phyloP scores from a whole-genome alignment of 306 rosid species.

The Gillenia trifoliata region DNA sequence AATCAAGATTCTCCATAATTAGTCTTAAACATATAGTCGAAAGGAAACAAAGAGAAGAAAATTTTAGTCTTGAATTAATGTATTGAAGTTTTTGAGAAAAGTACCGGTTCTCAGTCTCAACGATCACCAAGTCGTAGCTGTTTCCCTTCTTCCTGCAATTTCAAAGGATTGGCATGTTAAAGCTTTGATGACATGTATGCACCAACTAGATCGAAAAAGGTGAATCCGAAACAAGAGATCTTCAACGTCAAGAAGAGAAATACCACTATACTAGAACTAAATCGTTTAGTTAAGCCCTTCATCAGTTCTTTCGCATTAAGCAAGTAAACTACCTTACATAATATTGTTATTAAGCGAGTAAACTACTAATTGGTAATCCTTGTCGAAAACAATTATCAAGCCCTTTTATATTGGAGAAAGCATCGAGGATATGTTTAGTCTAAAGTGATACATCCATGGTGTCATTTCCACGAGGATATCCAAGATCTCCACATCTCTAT shows the following conservation, averaged over 20 bases:
- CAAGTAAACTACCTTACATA: not conserved
- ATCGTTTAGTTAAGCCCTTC: not conserved
- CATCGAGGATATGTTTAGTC: not conserved
- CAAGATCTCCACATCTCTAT: too few relatives aligned
- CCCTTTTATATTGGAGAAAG: not conserved
- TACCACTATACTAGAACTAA: not conserved
- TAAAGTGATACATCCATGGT: not conserved
- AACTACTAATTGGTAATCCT: too few relatives aligned
- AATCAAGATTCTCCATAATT: not conserved
- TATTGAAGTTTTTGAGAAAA: not conserved
- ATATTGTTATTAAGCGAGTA: not conserved
- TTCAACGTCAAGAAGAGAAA: too few relatives aligned
- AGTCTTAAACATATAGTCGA: not conserved
- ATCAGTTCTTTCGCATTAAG: not conserved
- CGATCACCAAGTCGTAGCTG: conserved; percentile 47
- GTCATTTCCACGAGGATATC: not conserved
- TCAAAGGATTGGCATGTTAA: not conserved
- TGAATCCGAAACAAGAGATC: not conserved
- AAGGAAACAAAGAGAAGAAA: not conserved
- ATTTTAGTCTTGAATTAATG: not conserved
- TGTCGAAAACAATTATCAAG: not conserved
- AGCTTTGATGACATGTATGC: not conserved
- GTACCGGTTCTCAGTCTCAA: conserved; percentile 64
- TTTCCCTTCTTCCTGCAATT: conserved; percentile 71
- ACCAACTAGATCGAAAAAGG: not conserved